Evolutionary conservation across 768 basidiomycete species (phyloP), one percentile per base, ranked within the genome.

Genomic region (Tubosaeta brunneosetosa): DNA sequence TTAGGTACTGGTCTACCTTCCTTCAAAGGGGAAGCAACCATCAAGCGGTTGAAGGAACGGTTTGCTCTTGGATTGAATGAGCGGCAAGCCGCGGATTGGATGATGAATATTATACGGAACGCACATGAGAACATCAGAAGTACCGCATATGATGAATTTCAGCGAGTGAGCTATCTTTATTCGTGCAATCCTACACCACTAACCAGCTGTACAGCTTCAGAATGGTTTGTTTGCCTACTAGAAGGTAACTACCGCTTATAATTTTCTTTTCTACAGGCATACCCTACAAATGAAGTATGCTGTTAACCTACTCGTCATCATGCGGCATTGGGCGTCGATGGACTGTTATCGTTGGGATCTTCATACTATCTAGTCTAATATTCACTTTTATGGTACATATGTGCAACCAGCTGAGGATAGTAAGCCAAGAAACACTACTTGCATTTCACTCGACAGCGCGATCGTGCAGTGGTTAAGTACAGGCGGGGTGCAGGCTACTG

Each of bases 111-210:
- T 36, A 84, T 97, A 44, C 82, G 83, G 55, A 94, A 98, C 63
- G 97, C 97, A 1, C 89, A 94, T 63, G 94, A 97, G 73, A 98
- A 98, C 66, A 79, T 92, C 51, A 77, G 95, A 60, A 93, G 90
- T 63, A 93, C 88, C 7, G 88, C 88, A 0, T 98, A 99, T 62
- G 97, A 98, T 63, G 91, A 94, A 64, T 99, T 95, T 74, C 94
- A 97, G 71, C 73, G 89, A 68, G 89, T 91, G 57, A 66, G 88
- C 47, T 0, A 16, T 51, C 42, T 44, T 14, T 36, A 29, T 31
- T 43, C 42, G 14, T 41, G 16, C 12, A 22, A 33, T 53, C 19
- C 7, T 41, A 22, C 47, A n/a, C 47, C 25, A 36, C 43, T 62
- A 41, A 59, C 42, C 16, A 19, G 33, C 27, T 50, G n/a, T 14